phyloP scores from a whole-genome alignment of 2,329 filamentous ascomycete species.

The Allantophomopsis lycopodina region DNA sequence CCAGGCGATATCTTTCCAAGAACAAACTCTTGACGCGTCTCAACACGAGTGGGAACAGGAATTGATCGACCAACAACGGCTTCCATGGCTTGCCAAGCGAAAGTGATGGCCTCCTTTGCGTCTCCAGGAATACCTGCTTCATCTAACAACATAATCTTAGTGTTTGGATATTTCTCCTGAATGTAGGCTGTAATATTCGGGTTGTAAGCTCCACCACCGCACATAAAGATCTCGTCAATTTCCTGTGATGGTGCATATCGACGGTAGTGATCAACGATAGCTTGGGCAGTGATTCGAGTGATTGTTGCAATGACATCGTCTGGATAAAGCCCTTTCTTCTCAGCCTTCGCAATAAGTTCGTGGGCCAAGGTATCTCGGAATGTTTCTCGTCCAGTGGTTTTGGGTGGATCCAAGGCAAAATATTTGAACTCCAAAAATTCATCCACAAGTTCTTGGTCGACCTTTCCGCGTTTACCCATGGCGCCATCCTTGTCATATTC shows the following conservation, averaged over 20 bases:
- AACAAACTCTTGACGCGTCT: conserved; percentile 34
- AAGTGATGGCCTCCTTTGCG: conserved; percentile 44
- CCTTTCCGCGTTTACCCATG: conserved; percentile 31
- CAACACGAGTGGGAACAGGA: conserved; percentile 37
- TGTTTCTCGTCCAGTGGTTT: conserved; percentile 44
- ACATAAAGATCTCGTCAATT: conserved; percentile 45
- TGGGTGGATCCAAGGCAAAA: conserved; percentile 33
- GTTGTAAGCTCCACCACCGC: conserved; percentile 42
- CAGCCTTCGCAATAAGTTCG: conserved; percentile 32
- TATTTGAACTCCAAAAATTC: conserved; percentile 35
- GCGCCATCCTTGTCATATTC: conserved; percentile 37
- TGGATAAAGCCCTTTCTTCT: conserved; percentile 26
- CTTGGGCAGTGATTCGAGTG: conserved; percentile 43
- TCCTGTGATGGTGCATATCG: conserved; percentile 32
- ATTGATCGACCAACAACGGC: conserved; percentile 39
- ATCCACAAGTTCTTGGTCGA: conserved; percentile 36
- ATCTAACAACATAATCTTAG: conserved; percentile 38
- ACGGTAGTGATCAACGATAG: conserved; percentile 34
- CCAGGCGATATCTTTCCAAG: conserved; percentile 40
- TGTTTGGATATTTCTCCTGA: conserved; percentile 30
- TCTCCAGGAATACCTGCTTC: conserved; percentile 40
- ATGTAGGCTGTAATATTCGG: conserved; percentile 40
- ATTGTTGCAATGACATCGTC: conserved; percentile 43
- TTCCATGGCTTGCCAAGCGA: conserved; percentile 48
- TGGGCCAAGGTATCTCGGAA: conserved; percentile 42